Conservation (phyloP, 192 early-diverging fungal species). For the Linnemannia exigua region DNA sequence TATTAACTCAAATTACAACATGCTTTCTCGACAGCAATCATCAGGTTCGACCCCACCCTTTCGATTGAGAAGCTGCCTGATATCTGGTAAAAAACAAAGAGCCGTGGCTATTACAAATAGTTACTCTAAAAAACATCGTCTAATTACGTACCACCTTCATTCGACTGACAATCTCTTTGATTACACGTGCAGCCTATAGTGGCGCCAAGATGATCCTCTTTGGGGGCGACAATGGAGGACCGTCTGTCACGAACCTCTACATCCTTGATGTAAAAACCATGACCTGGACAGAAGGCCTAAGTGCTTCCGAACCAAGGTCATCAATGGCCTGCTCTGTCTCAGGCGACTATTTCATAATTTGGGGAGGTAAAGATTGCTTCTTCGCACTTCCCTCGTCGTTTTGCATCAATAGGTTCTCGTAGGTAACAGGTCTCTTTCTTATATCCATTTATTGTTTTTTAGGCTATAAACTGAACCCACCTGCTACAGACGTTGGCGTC, state of each 20-base stretch:
- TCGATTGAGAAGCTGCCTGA: neutral
- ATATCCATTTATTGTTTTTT: too few species aligned
- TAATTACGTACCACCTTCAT: neutral
- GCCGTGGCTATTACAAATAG: too few species aligned
- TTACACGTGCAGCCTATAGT: neutral
- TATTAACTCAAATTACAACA: neutral
- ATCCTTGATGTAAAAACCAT: neutral
- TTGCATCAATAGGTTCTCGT: too few species aligned
- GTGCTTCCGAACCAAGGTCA: neutral
- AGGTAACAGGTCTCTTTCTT: too few species aligned
- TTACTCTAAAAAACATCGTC: neutral
- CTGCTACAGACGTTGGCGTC: too few species aligned
- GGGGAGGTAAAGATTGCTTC: neutral
- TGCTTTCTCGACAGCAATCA: neutral
- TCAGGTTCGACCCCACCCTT: neutral
- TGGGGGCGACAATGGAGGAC: neutral
- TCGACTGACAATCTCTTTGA: too few species aligned
- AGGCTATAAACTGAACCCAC: too few species aligned
- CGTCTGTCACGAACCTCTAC: neutral
- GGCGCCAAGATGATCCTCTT: slow-evolving; percentile 15
- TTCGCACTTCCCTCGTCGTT: too few species aligned
- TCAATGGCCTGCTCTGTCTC: slow-evolving; percentile 8
- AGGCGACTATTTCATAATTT: slow-evolving; percentile 1
- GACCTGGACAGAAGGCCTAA: neutral
- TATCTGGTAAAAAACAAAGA: slow-evolving; percentile 9